phyloP scores from a whole-genome alignment of 768 basidiomycete species.

The Pleurotus tuoliensis region DNA sequence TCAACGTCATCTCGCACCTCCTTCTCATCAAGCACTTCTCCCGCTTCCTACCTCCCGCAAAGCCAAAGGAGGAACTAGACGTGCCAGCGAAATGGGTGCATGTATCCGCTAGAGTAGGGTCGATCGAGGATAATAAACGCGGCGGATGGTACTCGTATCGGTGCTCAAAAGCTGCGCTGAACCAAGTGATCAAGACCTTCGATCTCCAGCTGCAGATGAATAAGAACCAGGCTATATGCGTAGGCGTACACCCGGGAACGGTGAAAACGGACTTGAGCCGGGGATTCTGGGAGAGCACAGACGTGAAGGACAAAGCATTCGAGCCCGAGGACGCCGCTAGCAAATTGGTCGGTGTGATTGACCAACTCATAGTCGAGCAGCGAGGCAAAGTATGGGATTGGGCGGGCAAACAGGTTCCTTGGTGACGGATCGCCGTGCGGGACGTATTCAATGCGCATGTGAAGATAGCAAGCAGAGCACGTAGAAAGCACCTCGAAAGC shows the following conservation, averaged over 20 bases:
- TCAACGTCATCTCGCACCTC: conserved; percentile 58
- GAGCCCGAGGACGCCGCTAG: conserved; percentile 48
- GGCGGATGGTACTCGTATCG: conserved; percentile 67
- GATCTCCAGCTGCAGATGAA: conserved; percentile 49
- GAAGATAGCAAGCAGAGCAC: too few species aligned
- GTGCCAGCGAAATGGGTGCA: conserved; percentile 54
- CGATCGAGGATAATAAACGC: conserved; percentile 50
- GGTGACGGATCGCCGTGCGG: conserved; percentile 19
- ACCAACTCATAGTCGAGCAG: conserved; percentile 31
- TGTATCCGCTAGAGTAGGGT: conserved; percentile 56
- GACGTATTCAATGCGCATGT: too few species aligned
- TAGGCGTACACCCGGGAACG: conserved; percentile 58
- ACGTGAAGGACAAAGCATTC: conserved; percentile 34
- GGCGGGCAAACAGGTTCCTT: conserved; percentile 46
- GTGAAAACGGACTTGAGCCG: conserved; percentile 58
- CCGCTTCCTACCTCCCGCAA: conserved; percentile 44
- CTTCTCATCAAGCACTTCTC: conserved; percentile 61
- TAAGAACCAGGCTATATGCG: conserved; percentile 43
- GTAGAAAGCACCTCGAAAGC: not conserved
- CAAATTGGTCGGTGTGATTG: conserved; percentile 43
- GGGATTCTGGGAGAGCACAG: conserved; percentile 41
- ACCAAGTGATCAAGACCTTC: conserved; percentile 60
- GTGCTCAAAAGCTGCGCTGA: conserved; percentile 58
- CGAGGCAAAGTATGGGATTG: conserved; percentile 58
- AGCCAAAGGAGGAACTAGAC: conserved; percentile 15